Base-by-base conservation (phyloP, 371 early-diverging fungal species). In the Choanephora cucurbitarum region DNA sequence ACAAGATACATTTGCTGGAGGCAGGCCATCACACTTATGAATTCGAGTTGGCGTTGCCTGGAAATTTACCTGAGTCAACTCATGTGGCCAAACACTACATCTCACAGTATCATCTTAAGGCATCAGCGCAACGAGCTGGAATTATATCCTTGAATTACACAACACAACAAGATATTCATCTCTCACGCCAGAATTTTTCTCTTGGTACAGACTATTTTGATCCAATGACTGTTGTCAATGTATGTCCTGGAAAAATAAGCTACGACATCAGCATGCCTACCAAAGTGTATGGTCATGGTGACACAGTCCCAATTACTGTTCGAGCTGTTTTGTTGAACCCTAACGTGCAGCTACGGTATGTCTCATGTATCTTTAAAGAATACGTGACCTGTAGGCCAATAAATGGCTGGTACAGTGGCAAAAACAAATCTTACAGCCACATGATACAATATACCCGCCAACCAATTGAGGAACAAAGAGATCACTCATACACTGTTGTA, bases 321-420 rank as follows among this genome's bases (percentile, higher is more conserved):
- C 48, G 55, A 34, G 47, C 55, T 2, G 24, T 56, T 15, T 60
- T 63, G 14, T 42, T 63, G 9, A 18, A 52, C 4, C 44, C 60
- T 19, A n/a, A 49, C 22, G 28, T 49, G 39, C 43, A 53, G 32
- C 51, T 72, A n/a, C 63, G 52, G 15, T 60, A 55, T 42, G 37
- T 72, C 8, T 49, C 61, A 8, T 73, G 70, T 40, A 64, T 61
- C 0, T 70, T 79, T 44, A 79, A 79, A 44, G 79, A 79, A 46
- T 75, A 75, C 37, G 62, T 70, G 53, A 64, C 70, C 1, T 73
- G 68, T 49, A 55, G 64, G 19, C 67, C 74, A 11, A 54, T 57
- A 22, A 52, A 66, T 44, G 58, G 49, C 8, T 54, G 72, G 73
- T 49, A 66, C 55, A 68, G 66, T 62, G 59, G 70, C 51, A 57